Evolutionary conservation across 371 early-diverging fungal genomes (phyloP).

Genomic region (Blakeslea trispora): DNA sequence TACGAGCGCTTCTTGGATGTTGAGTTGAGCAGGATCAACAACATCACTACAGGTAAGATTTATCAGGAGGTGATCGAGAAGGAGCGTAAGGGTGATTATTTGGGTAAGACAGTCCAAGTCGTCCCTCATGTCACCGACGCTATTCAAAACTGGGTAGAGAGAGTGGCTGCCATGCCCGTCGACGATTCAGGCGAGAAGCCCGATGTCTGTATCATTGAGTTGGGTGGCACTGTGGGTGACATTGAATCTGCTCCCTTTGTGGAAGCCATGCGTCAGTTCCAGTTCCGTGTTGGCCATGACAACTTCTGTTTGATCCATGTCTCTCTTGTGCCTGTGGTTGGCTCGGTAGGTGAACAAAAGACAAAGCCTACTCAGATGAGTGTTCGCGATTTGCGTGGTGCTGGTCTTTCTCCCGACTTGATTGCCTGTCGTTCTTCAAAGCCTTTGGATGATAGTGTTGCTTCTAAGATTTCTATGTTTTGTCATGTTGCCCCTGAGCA

Average conservation of each 20-base stretch:
- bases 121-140: constrained; percentile 98
- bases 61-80: constrained; percentile 94
- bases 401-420: constrained; percentile 94
- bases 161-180: constrained; percentile 87
- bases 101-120: constrained; percentile 99
- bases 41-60: constrained; percentile 99
- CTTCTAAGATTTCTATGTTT: constrained; percentile 96
- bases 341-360: constrained; percentile 98
- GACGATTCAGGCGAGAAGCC: constrained; percentile 85
- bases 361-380: constrained; percentile 98
- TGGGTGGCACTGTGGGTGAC: constrained; percentile 99
- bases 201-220: constrained; percentile 98
- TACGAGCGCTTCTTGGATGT: constrained; percentile 98
- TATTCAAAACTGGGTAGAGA: constrained; percentile 96
- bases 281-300: constrained; percentile 94
- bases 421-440: constrained; percentile 94
- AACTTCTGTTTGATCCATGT: constrained; percentile 98
- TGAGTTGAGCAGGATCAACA: constrained; percentile 92
- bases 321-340: constrained; percentile 96
- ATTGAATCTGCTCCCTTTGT: constrained; percentile 98
- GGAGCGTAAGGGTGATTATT: constrained; percentile 91
- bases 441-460: constrained; percentile 79
- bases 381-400: constrained; percentile 91
- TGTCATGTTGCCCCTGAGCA: constrained; percentile 94
- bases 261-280: constrained; percentile 99